phyloP scores from a whole-genome alignment of 2,329 filamentous ascomycete genomes.

The Fusarium heterosporum region DNA sequence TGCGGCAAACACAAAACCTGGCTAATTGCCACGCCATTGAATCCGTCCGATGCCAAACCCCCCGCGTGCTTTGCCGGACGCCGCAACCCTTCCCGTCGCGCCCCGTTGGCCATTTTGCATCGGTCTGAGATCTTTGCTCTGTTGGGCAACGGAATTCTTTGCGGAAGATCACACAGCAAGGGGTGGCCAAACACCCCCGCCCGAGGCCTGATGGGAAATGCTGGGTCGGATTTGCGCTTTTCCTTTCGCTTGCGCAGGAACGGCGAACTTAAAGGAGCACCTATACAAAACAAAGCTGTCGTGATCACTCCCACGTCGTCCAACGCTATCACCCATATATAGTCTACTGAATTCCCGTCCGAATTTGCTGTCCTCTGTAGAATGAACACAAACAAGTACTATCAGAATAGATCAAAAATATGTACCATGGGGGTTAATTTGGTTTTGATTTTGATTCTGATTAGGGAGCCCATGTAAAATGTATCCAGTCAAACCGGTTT shows the following conservation, averaged over 20 bases:
- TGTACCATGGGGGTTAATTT: too few relatives aligned
- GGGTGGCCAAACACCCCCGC: constrained; percentile 26
- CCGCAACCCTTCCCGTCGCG: constrained; percentile 32
- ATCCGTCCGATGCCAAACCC: constrained; percentile 17
- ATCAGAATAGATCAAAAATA: too few relatives aligned
- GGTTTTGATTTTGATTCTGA: too few relatives aligned
- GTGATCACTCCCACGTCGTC: too few relatives aligned
- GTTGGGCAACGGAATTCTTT: constrained; percentile 22
- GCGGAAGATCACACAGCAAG: constrained; percentile 28
- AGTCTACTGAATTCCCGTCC: too few relatives aligned
- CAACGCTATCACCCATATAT: too few relatives aligned
- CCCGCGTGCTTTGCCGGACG: constrained; percentile 38
- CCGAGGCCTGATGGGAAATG: constrained; percentile 14
- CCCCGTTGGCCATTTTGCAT: constrained; percentile 31
- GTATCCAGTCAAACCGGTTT: too few relatives aligned
- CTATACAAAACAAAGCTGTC: too few relatives aligned
- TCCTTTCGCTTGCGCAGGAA: constrained; percentile 41
- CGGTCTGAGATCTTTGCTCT: constrained; percentile 34
- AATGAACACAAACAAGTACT: too few relatives aligned
- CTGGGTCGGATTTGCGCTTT: constrained; percentile 19
- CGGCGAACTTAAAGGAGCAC: constrained; percentile 12
- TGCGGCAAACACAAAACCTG: constrained; percentile 42
- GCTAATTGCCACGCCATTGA: constrained; percentile 33
- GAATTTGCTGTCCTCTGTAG: too few relatives aligned
- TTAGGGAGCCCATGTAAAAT: too few relatives aligned